These are phyloP conservation scores for Pisolithus albus DNA, from an alignment of 768 basidiomycete species.

Conservation along the genomic window DNA sequence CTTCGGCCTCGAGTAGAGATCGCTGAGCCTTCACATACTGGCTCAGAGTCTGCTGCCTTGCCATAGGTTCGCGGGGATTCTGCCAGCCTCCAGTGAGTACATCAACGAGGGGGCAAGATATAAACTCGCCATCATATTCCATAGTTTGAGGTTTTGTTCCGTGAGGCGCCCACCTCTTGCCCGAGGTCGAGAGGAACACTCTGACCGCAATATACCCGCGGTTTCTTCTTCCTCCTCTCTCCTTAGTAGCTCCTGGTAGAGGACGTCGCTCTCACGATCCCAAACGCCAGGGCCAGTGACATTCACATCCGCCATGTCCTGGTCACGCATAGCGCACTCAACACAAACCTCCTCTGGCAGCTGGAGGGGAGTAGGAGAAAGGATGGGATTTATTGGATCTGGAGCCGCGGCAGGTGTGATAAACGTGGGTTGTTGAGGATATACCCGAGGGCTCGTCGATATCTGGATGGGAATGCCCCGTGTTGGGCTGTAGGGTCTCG, in stretches of 20 bases:
- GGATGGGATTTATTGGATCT: slow-evolving; percentile 55
- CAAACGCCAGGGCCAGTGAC: slow-evolving; percentile 82
- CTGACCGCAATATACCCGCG: slow-evolving; percentile 40
- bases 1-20: slow-evolving; percentile 75
- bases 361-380: slow-evolving; percentile 45
- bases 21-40: slow-evolving; percentile 79
- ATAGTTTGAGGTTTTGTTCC: slow-evolving; percentile 74
- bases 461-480: slow-evolving; percentile 48
- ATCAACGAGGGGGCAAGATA: slow-evolving; percentile 3
- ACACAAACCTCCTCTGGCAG: slow-evolving; percentile 82
- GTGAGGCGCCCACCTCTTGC: slow-evolving; percentile 64
- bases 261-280: slow-evolving; percentile 84
- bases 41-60: slow-evolving; percentile 76
- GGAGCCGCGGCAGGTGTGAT: slow-evolving; percentile 52
- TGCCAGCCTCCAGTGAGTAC: slow-evolving; percentile 26
- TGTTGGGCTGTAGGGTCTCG: slow-evolving; percentile 44
- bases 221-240: slow-evolving; percentile 67
- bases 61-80: slow-evolving; percentile 88
- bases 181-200: slow-evolving; percentile 52
- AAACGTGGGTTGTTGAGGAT: slow-evolving; percentile 71
- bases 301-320: slow-evolving; percentile 95
- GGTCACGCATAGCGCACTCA: slow-evolving; percentile 97
- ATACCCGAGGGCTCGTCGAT: slow-evolving; percentile 59
- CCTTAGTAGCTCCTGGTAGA: slow-evolving; percentile 68
- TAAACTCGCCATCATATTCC: slow-evolving; percentile 63